Conservation (phyloP, 2,329 filamentous ascomycete species). For the Talaromyces sp. region DNA sequence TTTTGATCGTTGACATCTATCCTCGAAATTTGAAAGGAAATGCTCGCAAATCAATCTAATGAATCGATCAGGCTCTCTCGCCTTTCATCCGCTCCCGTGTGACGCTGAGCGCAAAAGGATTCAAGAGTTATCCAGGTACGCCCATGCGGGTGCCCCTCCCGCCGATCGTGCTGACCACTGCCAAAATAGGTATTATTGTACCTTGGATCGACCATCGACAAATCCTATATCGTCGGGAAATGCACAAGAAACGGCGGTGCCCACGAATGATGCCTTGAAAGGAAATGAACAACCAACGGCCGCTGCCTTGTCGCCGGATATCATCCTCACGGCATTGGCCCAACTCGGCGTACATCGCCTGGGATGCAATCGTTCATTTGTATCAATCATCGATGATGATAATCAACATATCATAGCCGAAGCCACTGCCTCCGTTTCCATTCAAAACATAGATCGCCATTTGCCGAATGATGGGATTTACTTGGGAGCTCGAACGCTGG, state of each 20-base stretch:
- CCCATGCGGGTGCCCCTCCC: background rate
- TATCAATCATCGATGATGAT: conserved; percentile 56
- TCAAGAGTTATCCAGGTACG: conserved; percentile 22
- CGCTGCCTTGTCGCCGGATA: conserved; percentile 25
- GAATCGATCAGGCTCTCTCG: conserved; percentile 12
- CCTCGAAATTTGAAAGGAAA: background rate
- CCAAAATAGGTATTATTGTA: conserved; percentile 21
- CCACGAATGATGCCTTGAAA: background rate
- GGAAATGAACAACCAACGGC: conserved; percentile 13
- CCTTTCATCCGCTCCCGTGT: conserved; percentile 8
- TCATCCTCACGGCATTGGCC: conserved; percentile 53
- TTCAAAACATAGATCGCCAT: conserved; percentile 35
- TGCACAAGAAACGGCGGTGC: background rate
- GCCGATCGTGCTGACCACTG: conserved; percentile 4
- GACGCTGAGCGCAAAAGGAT: conserved; percentile 21
- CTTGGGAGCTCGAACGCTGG: conserved; percentile 30
- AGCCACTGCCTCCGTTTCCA: conserved; percentile 48
- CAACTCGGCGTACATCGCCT: conserved; percentile 53
- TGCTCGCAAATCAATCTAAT: conserved; percentile 9
- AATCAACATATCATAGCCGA: conserved; percentile 57
- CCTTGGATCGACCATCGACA: conserved; percentile 3
- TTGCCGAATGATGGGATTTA: conserved; percentile 35
- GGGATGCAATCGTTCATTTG: conserved; percentile 47
- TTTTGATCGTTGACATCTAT: background rate
- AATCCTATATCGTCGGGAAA: background rate